Conservation (phyloP, 768 basidiomycete species). For the Neoboletus magnificus region DNA sequence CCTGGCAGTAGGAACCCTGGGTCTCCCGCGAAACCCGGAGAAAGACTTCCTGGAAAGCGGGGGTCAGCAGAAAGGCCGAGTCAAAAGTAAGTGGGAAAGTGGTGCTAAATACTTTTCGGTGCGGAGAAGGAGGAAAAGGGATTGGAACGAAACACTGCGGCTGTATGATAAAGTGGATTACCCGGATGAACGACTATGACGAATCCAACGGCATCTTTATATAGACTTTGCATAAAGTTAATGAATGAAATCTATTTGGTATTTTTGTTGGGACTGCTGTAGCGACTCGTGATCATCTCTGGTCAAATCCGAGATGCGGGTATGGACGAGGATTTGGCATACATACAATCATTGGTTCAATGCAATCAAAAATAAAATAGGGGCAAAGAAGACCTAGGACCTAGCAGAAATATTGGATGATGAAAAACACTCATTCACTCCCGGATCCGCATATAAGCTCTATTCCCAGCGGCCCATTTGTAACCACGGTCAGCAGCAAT, state of each 20-base stretch:
- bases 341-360: neutral
- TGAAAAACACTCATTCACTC: conserved; percentile 10
- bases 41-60: conserved; percentile 55
- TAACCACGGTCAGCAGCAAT: conserved; percentile 46
- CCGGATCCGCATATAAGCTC: conserved; percentile 49
- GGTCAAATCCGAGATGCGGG: conserved; percentile 1
- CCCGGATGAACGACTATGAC: conserved; percentile 47
- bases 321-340: conserved; percentile 3
- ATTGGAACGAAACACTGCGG: conserved; percentile 85
- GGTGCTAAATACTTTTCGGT: conserved; percentile 76
- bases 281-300: neutral
- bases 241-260: neutral
- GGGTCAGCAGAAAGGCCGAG: conserved; percentile 68
- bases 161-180: conserved; percentile 83
- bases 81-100: conserved; percentile 64
- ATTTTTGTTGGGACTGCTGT: neutral
- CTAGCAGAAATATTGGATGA: neutral
- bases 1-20: conserved; percentile 54
- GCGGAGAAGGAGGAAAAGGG: conserved; percentile 72
- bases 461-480: conserved; percentile 75
- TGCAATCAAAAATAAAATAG: neutral
- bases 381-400: neutral
- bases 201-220: neutral
- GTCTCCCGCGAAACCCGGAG: conserved; percentile 70
- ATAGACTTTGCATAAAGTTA: neutral